Evolutionary conservation across 768 basidiomycete genomes (phyloP), one percentile per base, ranked within the genome.

Genomic region (Tylopilus cervinicoccineus): DNA sequence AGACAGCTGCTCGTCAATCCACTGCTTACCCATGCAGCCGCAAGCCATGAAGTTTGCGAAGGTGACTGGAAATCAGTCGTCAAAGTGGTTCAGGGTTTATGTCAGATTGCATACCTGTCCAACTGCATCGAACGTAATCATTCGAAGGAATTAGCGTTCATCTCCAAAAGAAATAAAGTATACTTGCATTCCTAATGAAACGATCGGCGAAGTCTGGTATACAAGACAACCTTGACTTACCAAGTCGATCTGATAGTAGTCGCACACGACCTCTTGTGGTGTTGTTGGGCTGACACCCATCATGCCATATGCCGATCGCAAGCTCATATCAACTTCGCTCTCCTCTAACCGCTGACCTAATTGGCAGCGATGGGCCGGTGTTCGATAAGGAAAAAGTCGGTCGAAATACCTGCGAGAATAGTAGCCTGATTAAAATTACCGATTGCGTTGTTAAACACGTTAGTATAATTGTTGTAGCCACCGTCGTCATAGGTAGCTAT

Each of bases 31-130:
- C 79, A 81, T 19, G 81, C 72, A 11, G 79, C 75, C 14, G 81
- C 81, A 22, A 84, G 66, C 70, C 77, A 77, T 2, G 83, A 84
- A 0, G 77, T 79, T 58, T 82, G 73, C 23, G 81, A 80, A 1
- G 83, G 83, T 9, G 77, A 73, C 56, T 84, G 40, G 71, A 58
- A 73, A 74, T 50, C 71, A 72, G 45, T 73, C 52, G 47, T n/a
- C 16, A 40, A n/a, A 14, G 16, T 32, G 17, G 0, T 36, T 16
- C 31, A 17, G 32, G 5, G 6, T 27, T 13, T 6, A 31, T 17
- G 32, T n/a, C 5, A 4, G 4, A 9, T n/a, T 11, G 28, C 60
- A 17, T 44, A 61, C 65, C 63, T 66, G 65, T 24, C 59, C 61
- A 42, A 46, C 64, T 63, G 38, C 7, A 48, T 31, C n/a, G 24